phyloP scores from a whole-genome alignment of 192 early-diverging fungal species.

The Gigaspora rosea region DNA sequence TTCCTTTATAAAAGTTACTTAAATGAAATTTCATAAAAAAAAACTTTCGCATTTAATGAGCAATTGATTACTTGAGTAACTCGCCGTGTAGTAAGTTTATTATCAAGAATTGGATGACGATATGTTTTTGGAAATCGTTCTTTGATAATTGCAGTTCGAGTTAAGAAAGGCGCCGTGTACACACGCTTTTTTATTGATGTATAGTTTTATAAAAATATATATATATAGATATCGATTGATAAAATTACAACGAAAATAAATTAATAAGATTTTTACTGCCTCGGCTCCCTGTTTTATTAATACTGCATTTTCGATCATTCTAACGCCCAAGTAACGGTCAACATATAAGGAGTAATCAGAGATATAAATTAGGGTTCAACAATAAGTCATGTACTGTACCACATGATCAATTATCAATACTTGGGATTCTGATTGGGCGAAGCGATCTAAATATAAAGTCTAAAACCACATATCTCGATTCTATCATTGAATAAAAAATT shows the following conservation, averaged over 20 bases:
- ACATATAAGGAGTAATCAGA: too few species aligned
- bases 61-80: conserved; percentile 59
- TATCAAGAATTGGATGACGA: conserved; percentile 90
- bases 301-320: conserved; percentile 10
- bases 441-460: too few species aligned
- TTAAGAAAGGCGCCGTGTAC: conserved; percentile 66
- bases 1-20: conserved; percentile 52
- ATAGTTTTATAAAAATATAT: neutral
- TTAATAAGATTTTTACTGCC: conserved; percentile 58
- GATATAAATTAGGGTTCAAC: too few species aligned
- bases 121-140: conserved; percentile 93
- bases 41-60: too few species aligned
- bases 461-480: too few species aligned
- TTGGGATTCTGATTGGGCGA: too few species aligned
- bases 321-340: too few species aligned
- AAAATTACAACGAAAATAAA: neutral
- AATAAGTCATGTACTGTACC: too few species aligned
- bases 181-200: conserved; percentile 60
- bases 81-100: conserved; percentile 63
- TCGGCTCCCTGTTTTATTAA: conserved; percentile 89
- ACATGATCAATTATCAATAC: too few species aligned
- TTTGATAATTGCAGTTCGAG: conserved; percentile 73
- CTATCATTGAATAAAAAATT: too few species aligned
- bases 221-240: neutral
- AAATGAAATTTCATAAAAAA: too few species aligned